Percentiles rank a stretch among this genome's conserved stretches.
These are phyloP conservation scores for Parathielavia hyrcaniae DNA, from an alignment of 495 filamentous ascomycete species.

Conservation along the genomic window DNA sequence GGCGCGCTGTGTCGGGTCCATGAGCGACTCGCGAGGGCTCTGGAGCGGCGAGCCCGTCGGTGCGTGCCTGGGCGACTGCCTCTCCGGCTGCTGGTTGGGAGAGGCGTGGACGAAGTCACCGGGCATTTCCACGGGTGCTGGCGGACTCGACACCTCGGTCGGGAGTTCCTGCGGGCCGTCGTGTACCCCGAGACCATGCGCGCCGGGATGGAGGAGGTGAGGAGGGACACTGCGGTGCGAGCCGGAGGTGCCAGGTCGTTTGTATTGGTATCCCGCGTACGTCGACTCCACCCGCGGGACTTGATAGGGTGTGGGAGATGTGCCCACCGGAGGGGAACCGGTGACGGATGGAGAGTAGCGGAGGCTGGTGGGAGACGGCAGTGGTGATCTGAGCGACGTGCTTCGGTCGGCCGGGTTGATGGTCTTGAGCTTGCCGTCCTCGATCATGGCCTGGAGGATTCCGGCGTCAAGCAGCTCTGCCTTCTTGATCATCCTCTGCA, in stretches of 20 bases:
- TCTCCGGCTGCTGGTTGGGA: slow-evolving; percentile 18
- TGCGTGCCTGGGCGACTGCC: slow-evolving; percentile 19
- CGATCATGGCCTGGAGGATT: slow-evolving; percentile 45
- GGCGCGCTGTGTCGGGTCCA: slow-evolving; percentile 31
- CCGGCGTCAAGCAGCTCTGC: slow-evolving; percentile 49
- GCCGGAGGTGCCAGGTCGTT: slow-evolving; percentile 24
- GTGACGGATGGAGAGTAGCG: slow-evolving; percentile 22
- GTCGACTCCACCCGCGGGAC: slow-evolving; percentile 36
- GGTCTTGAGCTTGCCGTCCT: slow-evolving; percentile 46
- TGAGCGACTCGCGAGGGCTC: slow-evolving; percentile 29
- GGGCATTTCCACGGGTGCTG: slow-evolving; percentile 39
- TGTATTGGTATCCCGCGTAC: slow-evolving; percentile 14
- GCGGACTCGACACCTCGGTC: slow-evolving; percentile 8
- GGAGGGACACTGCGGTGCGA: slow-evolving; percentile 10
- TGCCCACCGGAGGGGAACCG: slow-evolving; percentile 28
- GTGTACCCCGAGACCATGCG: slow-evolving; percentile 14
- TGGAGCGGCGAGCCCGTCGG: slow-evolving; percentile 8
- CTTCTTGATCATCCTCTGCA: slow-evolving; percentile 62
- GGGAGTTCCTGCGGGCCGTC: slow-evolving; percentile 25
- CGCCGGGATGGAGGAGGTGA: slow-evolving; percentile 8
- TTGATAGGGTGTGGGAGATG: slow-evolving; percentile 38
- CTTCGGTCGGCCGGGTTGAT: slow-evolving; percentile 41
- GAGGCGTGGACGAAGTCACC: slow-evolving; percentile 40
- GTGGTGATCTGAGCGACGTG: slow-evolving; percentile 26
- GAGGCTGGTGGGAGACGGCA: slow-evolving; percentile 33